Conservation (phyloP, 257 asterid species). For the Nicotiana otophora region DNA sequence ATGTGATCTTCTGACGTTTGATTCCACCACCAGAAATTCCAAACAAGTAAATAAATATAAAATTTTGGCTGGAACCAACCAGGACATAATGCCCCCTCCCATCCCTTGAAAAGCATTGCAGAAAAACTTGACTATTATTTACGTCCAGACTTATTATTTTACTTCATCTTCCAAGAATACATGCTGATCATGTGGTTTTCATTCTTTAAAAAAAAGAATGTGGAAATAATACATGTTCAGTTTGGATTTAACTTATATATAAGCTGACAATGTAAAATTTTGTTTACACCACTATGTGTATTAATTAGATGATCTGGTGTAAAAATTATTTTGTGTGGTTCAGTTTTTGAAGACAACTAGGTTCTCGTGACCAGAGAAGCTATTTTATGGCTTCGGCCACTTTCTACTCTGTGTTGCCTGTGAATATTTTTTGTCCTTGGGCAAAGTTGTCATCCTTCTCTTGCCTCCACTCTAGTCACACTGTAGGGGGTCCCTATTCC, state of each 20-base stretch:
- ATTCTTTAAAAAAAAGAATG: neutral
- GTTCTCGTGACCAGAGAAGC: constrained; percentile 3
- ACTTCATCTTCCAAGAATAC: neutral
- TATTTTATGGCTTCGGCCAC: neutral
- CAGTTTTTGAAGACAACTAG: neutral
- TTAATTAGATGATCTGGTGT: neutral
- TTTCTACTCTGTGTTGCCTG: constrained; percentile 18
- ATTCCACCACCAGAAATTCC: constrained; percentile 13
- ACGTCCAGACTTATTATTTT: neutral
- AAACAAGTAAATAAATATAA: constrained; percentile 14
- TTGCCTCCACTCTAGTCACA: neutral
- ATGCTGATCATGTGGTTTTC: neutral
- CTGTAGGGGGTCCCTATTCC: neutral
- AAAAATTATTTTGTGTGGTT: neutral
- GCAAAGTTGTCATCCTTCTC: constrained; percentile 4
- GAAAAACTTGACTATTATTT: neutral
- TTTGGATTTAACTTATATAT: neutral
- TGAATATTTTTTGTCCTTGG: constrained; percentile 26
- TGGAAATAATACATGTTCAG: neutral
- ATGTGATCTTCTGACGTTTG: constrained; percentile 12
- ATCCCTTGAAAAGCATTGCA: neutral
- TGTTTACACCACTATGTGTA: neutral
- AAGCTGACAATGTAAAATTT: neutral
- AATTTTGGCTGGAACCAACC: neutral
- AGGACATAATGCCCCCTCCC: constrained; percentile 28